Percentiles rank a stretch among this genome's conserved stretches.
These are phyloP conservation scores for Thermochaetoides thermophila DNA, from an alignment of 495 filamentous ascomycete genomes.

Conservation along the genomic window DNA sequence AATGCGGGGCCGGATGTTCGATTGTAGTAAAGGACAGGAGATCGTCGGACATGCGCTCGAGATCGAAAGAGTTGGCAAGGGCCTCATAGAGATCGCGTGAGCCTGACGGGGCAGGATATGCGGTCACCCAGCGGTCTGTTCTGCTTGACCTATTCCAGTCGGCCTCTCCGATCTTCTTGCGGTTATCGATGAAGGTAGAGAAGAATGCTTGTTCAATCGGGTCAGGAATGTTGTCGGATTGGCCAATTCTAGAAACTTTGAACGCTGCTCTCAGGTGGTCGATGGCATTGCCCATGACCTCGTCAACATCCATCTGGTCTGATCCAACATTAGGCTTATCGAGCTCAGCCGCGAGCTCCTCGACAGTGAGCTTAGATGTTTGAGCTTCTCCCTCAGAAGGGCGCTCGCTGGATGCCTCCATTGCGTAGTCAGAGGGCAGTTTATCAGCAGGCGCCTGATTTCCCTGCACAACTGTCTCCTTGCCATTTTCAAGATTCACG, in stretches of 20 bases:
- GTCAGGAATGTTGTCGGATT: constrained; percentile 40
- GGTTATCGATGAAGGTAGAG: constrained; percentile 30
- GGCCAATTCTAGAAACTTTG: constrained; percentile 41
- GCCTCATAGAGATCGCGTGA: constrained; percentile 60
- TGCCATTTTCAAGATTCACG: constrained; percentile 1
- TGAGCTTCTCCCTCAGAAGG: constrained; percentile 6
- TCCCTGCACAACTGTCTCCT: constrained; percentile 2
- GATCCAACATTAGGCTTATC: constrained; percentile 32
- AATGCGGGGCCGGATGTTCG: constrained; percentile 58
- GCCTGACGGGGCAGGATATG: constrained; percentile 18
- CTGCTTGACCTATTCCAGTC: constrained; percentile 18
- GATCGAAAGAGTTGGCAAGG: constrained; percentile 70
- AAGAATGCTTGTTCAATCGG: constrained; percentile 51
- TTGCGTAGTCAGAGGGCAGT: neutral
- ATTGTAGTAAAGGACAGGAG: constrained; percentile 63
- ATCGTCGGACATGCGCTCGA: constrained; percentile 50
- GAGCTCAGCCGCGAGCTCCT: constrained; percentile 27
- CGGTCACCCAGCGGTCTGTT: constrained; percentile 17
- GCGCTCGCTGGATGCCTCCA: too few species aligned
- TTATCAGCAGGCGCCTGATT: neutral
- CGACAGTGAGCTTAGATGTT: constrained; percentile 18
- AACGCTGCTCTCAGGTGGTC: constrained; percentile 85
- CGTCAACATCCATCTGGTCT: constrained; percentile 76
- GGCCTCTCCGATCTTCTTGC: constrained; percentile 21
- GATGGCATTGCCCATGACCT: constrained; percentile 83